phyloP scores from a whole-genome alignment of 75 land plant genomes.

The Pseudotsuga menziesii region DNA sequence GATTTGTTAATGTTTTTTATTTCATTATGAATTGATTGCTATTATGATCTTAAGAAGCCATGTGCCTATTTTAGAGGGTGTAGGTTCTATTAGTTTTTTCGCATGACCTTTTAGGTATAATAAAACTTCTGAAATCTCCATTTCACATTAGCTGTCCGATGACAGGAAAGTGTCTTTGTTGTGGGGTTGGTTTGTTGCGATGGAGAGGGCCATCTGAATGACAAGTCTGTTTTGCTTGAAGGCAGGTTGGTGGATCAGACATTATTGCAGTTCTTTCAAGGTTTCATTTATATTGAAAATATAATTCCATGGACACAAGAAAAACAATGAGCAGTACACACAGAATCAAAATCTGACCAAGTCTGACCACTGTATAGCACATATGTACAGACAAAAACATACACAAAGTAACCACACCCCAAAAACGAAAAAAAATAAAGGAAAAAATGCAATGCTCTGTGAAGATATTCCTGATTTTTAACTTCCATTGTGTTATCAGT shows the following conservation, averaged over 20 bases:
- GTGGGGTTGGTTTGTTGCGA: conserved; percentile 94
- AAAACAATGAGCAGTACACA: background rate
- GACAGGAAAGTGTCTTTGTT: conserved; percentile 72
- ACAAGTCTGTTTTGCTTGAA: conserved; percentile 80
- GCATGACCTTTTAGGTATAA: background rate
- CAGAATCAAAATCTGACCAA: no score
- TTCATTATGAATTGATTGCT: background rate
- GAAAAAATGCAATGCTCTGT: no score
- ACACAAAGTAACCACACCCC: background rate
- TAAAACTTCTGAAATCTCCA: background rate
- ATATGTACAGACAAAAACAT: background rate
- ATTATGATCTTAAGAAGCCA: background rate
- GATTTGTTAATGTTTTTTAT: background rate
- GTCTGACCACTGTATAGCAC: background rate
- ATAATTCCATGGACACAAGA: background rate
- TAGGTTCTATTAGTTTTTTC: background rate
- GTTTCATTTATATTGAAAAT: background rate
- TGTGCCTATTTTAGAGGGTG: background rate
- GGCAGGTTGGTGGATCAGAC: conserved; percentile 53
- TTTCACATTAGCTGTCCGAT: conserved; percentile 12
- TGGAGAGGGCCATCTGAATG: conserved; percentile 93
- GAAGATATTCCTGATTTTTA: background rate
- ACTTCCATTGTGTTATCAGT: conserved; percentile 31
- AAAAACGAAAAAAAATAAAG: background rate
- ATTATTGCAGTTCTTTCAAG: background rate